phyloP scores from a whole-genome alignment of 2,329 filamentous ascomycete species.

The Venturia carpophila region DNA sequence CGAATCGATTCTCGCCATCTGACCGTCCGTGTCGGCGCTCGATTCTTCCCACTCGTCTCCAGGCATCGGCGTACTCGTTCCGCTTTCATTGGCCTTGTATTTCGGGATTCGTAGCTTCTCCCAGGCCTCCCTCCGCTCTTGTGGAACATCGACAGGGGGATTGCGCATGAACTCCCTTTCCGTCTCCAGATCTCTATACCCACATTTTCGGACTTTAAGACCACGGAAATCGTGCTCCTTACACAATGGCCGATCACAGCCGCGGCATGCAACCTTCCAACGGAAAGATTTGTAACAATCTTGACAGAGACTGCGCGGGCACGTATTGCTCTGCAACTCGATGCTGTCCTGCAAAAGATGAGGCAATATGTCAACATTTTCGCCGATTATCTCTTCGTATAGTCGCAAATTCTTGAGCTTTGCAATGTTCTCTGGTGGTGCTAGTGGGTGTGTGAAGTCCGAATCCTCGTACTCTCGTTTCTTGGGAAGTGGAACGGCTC shows the following conservation, averaged over 20 bases:
- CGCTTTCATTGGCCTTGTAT: constrained; percentile 4
- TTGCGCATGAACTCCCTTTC: constrained; percentile 38
- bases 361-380: constrained; percentile 32
- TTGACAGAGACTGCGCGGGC: constrained; percentile 49
- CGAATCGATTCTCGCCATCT: constrained; percentile 10
- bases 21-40: background rate
- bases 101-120: constrained; percentile 11
- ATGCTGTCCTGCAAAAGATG: constrained; percentile 37
- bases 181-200: constrained; percentile 46
- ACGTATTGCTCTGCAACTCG: constrained; percentile 37
- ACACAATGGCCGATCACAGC: constrained; percentile 49
- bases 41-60: constrained; percentile 5
- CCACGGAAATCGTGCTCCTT: constrained; percentile 53
- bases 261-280: constrained; percentile 53
- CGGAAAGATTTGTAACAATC: constrained; percentile 51
- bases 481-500: constrained; percentile 49
- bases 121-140: background rate
- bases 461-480: constrained; percentile 49
- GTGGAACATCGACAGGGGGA: constrained; percentile 25
- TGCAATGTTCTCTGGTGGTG: constrained; percentile 38
- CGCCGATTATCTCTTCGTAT: constrained; percentile 36
- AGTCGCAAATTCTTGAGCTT: constrained; percentile 34
- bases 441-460: constrained; percentile 41
- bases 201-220: constrained; percentile 49
- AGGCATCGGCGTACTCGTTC: constrained; percentile 5